Conservation (phyloP, 305 asterid genomes). For the Fraxinus xanthoxyloides region DNA sequence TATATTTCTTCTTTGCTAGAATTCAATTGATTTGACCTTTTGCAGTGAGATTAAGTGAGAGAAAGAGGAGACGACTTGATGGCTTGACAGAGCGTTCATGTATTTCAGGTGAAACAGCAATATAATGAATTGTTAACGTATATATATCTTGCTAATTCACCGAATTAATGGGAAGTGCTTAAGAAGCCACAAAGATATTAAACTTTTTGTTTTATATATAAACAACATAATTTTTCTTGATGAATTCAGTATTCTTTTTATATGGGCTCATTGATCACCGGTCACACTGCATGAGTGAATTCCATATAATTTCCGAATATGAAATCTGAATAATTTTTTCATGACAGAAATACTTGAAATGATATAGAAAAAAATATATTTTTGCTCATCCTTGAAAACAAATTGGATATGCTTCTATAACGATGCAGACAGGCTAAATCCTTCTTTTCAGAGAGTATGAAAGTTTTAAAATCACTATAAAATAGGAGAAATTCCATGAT, state of each 20-base stretch:
- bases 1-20: conserved; percentile 7
- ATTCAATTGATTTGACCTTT: not conserved
- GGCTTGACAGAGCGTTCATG: conserved; percentile 27
- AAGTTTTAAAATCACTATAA: not conserved
- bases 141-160: not conserved
- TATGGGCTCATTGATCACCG: not conserved
- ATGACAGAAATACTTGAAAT: not conserved
- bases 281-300: not conserved
- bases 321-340: not conserved
- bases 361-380: not conserved
- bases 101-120: conserved; percentile 49
- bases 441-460: not conserved
- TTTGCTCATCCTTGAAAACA: not conserved
- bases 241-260: not conserved
- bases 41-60: conserved; percentile 71
- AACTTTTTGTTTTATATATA: not conserved
- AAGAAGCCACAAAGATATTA: not conserved
- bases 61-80: conserved; percentile 54
- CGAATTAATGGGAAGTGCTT: not conserved
- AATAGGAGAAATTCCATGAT: conserved; percentile 1
- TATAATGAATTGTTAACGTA: not conserved
- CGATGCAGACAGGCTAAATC: not conserved
- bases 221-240: not conserved
- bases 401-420: not conserved
- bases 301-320: not conserved